A percentile compares a stretch with the other conserved stretches of the same genome.
Conservation (phyloP, 2,329 filamentous ascomycete species). For the Waltergamsia citrina region DNA sequence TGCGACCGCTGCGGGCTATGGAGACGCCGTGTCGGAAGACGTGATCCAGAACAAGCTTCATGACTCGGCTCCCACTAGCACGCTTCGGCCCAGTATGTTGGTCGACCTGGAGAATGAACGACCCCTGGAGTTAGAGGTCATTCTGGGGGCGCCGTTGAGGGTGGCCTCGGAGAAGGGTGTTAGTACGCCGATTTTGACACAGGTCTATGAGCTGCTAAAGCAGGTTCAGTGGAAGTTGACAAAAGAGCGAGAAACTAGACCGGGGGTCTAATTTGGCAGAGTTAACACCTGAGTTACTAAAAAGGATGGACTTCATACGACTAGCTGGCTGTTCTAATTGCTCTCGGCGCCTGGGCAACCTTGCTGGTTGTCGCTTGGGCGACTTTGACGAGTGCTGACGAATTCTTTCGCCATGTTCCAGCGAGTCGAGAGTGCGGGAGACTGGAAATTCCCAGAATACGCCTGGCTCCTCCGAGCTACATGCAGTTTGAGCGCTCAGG, state of each 20-base stretch:
- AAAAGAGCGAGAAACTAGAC: constrained; percentile 1
- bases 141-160: constrained; percentile 4
- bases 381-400: neutral
- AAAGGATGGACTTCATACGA: neutral
- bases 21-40: constrained; percentile 3
- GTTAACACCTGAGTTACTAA: neutral
- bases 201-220: constrained; percentile 3
- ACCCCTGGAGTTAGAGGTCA: constrained; percentile 5
- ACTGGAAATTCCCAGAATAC: neutral
- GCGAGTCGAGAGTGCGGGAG: neutral
- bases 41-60: constrained; percentile 4
- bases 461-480: neutral
- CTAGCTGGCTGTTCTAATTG: neutral
- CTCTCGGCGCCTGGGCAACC: neutral
- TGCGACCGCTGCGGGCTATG: constrained; percentile 3
- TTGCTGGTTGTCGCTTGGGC: neutral
- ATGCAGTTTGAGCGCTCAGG: no score
- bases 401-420: neutral
- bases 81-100: constrained; percentile 4
- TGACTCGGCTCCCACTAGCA: constrained; percentile 4
- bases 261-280: constrained; percentile 1
- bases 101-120: constrained; percentile 5
- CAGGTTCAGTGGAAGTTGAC: constrained; percentile 3
- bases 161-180: constrained; percentile 3
- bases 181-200: constrained; percentile 2